Percentiles rank a stretch among this genome's conserved stretches.
Conservation (phyloP, 257 asterid species). For the Solanum ahanhuiri region DNA sequence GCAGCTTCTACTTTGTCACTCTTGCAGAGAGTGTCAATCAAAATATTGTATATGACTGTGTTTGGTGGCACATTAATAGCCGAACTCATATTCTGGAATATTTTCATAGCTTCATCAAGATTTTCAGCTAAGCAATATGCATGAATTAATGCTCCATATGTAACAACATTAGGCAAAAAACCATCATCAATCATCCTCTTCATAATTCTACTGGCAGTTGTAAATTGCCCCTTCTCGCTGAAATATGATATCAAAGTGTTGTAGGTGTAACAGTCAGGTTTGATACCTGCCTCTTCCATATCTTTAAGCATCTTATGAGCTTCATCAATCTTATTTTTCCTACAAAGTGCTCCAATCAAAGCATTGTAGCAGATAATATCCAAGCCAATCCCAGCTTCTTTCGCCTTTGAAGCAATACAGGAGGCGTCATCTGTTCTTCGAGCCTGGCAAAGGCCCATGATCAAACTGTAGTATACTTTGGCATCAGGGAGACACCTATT, state of each 20-base stretch:
- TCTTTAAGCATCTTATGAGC: constrained; percentile 47
- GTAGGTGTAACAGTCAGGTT: constrained; percentile 65
- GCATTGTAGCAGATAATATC: constrained; percentile 52
- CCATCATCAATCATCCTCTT: constrained; percentile 48
- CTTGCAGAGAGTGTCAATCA: constrained; percentile 66
- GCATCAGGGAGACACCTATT: constrained; percentile 61
- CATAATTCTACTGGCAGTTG: constrained; percentile 30
- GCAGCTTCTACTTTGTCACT: constrained; percentile 48
- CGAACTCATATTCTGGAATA: constrained; percentile 40
- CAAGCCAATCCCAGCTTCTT: constrained; percentile 55
- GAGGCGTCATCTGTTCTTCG: constrained; percentile 67
- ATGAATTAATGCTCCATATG: constrained; percentile 70
- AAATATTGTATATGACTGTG: constrained; percentile 50
- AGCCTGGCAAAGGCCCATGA: constrained; percentile 57
- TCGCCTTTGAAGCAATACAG: constrained; percentile 34
- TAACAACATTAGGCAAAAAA: constrained; percentile 46
- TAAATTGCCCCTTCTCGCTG: constrained; percentile 48
- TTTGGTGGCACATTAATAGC: constrained; percentile 46
- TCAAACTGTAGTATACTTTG: constrained; percentile 49
- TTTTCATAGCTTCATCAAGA: constrained; percentile 47
- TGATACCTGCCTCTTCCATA: constrained; percentile 46
- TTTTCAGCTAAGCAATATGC: constrained; percentile 45
- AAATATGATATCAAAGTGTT: constrained; percentile 65
- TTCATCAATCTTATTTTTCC: constrained; percentile 44
- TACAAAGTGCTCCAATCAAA: constrained; percentile 68